Percentiles rank a stretch among this genome's conserved stretches.
These are phyloP conservation scores for Coemansia sp. DNA, from an alignment of 192 early-diverging fungal species.

Conservation along the genomic window DNA sequence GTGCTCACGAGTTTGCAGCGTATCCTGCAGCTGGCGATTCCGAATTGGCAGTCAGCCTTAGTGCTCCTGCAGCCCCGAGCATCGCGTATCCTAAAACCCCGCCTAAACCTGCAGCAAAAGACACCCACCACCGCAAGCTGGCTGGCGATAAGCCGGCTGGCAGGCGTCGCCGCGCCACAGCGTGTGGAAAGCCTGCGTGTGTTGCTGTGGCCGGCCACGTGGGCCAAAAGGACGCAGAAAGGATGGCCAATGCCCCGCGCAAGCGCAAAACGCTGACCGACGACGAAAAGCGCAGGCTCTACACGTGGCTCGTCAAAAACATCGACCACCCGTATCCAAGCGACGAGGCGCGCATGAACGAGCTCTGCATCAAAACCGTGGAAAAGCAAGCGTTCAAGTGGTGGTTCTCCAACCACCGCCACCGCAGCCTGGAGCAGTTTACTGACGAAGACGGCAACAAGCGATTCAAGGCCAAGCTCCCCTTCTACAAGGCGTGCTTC, in stretches of 20 bases:
- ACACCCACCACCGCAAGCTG: neutral
- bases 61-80: neutral
- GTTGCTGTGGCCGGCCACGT: neutral
- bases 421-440: constrained; percentile 17
- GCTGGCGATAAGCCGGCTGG: neutral
- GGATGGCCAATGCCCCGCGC: neutral
- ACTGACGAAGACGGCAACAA: constrained; percentile 10
- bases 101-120: neutral
- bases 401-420: constrained; percentile 50
- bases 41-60: neutral
- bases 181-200: too few species aligned
- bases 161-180: neutral
- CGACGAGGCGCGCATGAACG: constrained; percentile 12
- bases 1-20: too few species aligned
- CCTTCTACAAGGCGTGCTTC: constrained; percentile 28
- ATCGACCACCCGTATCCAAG: constrained; percentile 35
- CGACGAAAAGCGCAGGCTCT: constrained; percentile 10
- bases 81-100: neutral
- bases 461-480: constrained; percentile 6
- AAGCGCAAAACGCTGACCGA: constrained; percentile 20
- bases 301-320: constrained; percentile 22
- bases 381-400: constrained; percentile 28
- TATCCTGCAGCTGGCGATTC: too few species aligned
- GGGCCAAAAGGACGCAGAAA: neutral
- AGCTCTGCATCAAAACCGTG: constrained; percentile 4